Conservation (phyloP, 306 rosid species). For the Vigna angularis region DNA sequence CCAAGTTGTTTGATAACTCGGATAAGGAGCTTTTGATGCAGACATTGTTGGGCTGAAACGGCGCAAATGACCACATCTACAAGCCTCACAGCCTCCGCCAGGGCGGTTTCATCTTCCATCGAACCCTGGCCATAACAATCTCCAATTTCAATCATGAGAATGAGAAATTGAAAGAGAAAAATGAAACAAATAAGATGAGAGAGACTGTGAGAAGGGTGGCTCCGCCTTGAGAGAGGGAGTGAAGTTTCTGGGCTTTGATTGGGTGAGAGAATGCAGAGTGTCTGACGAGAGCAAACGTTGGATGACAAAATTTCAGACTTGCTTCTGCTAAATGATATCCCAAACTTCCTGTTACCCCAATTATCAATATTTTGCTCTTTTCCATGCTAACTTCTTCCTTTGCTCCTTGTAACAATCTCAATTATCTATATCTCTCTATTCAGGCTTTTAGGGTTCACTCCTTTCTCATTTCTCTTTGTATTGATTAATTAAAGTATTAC, state of each 20-base stretch:
- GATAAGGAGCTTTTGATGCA: slow-evolving; percentile 71
- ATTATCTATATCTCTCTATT: not conserved
- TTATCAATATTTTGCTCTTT: slow-evolving; percentile 67
- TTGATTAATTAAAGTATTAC: no score
- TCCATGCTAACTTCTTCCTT: slow-evolving; percentile 41
- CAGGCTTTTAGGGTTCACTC: no score
- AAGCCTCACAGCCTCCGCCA: slow-evolving; percentile 63
- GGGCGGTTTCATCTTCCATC: slow-evolving; percentile 71
- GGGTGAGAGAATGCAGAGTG: slow-evolving; percentile 68
- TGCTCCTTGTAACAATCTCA: not conserved
- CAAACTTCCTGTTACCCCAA: slow-evolving; percentile 71
- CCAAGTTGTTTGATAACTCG: slow-evolving; percentile 66
- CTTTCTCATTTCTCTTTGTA: not conserved
- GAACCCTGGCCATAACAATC: slow-evolving; percentile 55
- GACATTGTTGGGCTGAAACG: slow-evolving; percentile 59
- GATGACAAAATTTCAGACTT: slow-evolving; percentile 70
- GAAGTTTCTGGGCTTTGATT: slow-evolving; percentile 57
- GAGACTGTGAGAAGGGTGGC: slow-evolving; percentile 64
- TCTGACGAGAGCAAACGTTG: slow-evolving; percentile 72
- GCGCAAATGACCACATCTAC: slow-evolving; percentile 90
- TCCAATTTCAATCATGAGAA: not conserved
- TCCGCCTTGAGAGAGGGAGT: slow-evolving; percentile 63
- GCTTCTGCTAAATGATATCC: slow-evolving; percentile 67
- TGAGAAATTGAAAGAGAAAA: not conserved
- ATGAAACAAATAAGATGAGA: not conserved